Evolutionary conservation across 2,329 filamentous ascomycete genomes (phyloP).

Genomic region (Colletotrichum agaves): DNA sequence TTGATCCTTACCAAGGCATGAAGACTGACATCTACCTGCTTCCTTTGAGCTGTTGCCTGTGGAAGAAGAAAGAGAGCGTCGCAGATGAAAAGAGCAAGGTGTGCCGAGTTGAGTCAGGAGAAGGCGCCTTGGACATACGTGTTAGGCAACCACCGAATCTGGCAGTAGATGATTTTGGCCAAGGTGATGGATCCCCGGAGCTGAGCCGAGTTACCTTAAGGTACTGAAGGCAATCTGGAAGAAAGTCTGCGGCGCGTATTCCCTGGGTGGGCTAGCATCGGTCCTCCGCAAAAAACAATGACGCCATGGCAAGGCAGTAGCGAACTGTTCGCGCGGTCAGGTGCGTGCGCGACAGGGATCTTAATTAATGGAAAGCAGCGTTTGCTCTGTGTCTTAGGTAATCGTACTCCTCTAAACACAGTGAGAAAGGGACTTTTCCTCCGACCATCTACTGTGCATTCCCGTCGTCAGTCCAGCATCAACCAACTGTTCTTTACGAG

Average conservation of each 20-base stretch:
- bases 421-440: not conserved
- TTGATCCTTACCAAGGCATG: not conserved
- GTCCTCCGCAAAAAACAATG: conserved; percentile 17
- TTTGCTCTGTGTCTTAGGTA: not conserved
- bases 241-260: conserved; percentile 12
- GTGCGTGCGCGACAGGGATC: conserved; percentile 29
- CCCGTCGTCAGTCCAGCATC: too few relatives aligned
- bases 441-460: not conserved
- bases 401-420: not conserved
- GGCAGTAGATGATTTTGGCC: too few relatives aligned
- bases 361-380: conserved; percentile 2
- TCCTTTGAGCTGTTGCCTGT: too few relatives aligned
- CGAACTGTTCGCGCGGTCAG: conserved; percentile 29
- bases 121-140: not conserved
- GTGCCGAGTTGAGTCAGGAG: not conserved
- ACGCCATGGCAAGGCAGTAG: conserved; percentile 33
- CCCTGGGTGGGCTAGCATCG: not conserved
- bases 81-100: not conserved
- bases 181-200: too few relatives aligned
- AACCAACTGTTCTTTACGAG: too few relatives aligned
- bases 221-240: not conserved
- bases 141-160: not conserved
- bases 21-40: too few relatives aligned
- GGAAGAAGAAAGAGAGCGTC: not conserved
- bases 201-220: conserved; percentile 2